These are phyloP conservation scores for Saccharomycopsis schoenii DNA, from an alignment of 805 yeast species.

Conservation along the genomic window DNA sequence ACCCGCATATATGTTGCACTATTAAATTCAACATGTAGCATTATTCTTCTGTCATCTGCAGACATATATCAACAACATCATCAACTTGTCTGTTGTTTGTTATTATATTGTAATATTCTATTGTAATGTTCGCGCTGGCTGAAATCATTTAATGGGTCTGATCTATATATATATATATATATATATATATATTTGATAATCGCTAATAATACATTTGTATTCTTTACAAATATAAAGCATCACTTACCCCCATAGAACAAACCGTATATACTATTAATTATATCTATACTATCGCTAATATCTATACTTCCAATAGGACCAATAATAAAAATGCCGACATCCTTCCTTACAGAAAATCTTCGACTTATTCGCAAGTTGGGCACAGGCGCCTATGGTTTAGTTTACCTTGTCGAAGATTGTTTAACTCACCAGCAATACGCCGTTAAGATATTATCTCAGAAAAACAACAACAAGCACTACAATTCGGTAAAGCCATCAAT, in stretches of 20 bases:
- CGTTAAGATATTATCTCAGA: constrained; percentile 47
- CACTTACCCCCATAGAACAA: too few species aligned
- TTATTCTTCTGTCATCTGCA: background rate
- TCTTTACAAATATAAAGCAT: too few species aligned
- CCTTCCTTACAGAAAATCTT: constrained; percentile 2
- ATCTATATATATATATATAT: too few species aligned
- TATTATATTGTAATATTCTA: too few species aligned
- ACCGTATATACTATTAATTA: too few species aligned
- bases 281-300: too few species aligned
- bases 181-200: too few species aligned
- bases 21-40: background rate
- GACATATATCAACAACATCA: background rate
- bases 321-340: background rate
- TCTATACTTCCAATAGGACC: background rate
- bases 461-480: constrained; percentile 15
- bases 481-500: constrained; percentile 21
- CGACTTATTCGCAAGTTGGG: constrained; percentile 42
- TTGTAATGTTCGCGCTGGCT: too few species aligned
- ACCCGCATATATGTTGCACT: background rate
- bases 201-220: too few species aligned
- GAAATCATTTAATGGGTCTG: too few species aligned
- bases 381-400: constrained; percentile 80
- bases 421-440: constrained; percentile 47
- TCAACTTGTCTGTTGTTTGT: background rate
- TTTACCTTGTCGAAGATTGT: constrained; percentile 56